These are phyloP conservation scores for Paxillus ammoniavirescens DNA, from an alignment of 768 basidiomycete genomes.

Conservation along the genomic window DNA sequence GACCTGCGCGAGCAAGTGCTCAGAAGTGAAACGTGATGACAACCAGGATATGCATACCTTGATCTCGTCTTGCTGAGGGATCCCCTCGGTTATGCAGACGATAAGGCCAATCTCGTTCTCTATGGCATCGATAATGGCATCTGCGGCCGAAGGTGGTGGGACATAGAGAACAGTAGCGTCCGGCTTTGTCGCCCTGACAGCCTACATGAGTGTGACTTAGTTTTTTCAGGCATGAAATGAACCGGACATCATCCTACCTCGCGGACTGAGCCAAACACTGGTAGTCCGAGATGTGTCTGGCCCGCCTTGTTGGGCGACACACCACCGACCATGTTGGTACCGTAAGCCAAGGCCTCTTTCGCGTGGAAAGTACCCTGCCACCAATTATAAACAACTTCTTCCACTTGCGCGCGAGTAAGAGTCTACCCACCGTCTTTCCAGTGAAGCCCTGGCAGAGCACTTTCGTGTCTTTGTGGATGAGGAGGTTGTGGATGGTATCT, in stretches of 20 bases:
- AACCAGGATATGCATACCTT: slow-evolving; percentile 45
- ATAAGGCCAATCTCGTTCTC: slow-evolving; percentile 97
- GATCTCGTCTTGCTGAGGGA: slow-evolving; percentile 97
- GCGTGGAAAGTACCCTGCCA: slow-evolving; percentile 93
- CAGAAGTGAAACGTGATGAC: background rate
- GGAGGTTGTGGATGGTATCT: slow-evolving; percentile 87
- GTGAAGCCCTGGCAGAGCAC: slow-evolving; percentile 93
- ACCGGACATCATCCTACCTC: slow-evolving; percentile 55
- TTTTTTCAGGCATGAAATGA: background rate
- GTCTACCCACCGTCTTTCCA: slow-evolving; percentile 80
- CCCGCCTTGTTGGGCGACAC: slow-evolving; percentile 97
- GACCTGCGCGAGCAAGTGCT: slow-evolving; percentile 48
- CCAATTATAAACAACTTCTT: slow-evolving; percentile 4
- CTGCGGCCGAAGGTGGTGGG: slow-evolving; percentile 93
- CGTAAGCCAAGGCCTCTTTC: slow-evolving; percentile 89
- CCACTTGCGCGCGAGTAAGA: background rate
- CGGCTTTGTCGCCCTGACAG: slow-evolving; percentile 80
- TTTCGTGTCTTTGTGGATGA: slow-evolving; percentile 92
- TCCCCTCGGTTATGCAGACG: slow-evolving; percentile 98
- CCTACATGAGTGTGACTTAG: slow-evolving; percentile 45
- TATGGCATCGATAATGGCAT: slow-evolving; percentile 98
- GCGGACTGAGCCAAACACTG: slow-evolving; percentile 87
- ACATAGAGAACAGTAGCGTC: slow-evolving; percentile 98
- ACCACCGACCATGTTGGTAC: slow-evolving; percentile 97
- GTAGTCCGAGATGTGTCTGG: slow-evolving; percentile 90